A percentile compares a stretch with the other conserved stretches of the same genome.
phyloP scores from a whole-genome alignment of 2,329 filamentous ascomycete species.

The Colletotrichum sp. region DNA sequence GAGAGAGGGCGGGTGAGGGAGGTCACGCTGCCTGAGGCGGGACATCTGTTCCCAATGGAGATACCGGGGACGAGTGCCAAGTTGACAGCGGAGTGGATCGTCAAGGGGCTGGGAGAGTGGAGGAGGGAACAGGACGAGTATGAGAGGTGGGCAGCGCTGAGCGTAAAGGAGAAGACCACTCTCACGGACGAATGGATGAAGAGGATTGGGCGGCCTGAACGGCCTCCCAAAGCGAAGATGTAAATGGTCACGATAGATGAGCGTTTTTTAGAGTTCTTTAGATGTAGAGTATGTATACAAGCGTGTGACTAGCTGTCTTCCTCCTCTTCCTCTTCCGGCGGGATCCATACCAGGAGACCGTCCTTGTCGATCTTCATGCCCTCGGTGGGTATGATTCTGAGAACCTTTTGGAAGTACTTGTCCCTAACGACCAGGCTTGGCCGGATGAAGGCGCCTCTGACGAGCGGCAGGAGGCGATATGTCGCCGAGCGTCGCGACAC shows the following conservation, averaged over 20 bases:
- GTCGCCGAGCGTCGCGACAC: slow-evolving; percentile 76
- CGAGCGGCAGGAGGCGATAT: slow-evolving; percentile 76
- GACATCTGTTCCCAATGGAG: slow-evolving; percentile 88
- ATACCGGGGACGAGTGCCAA: slow-evolving; percentile 70
- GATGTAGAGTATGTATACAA: slow-evolving; percentile 17
- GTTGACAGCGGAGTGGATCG: slow-evolving; percentile 61
- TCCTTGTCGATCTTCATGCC: slow-evolving; percentile 72
- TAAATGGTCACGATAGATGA: neutral
- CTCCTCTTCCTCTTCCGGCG: slow-evolving; percentile 41
- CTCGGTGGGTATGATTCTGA: slow-evolving; percentile 81
- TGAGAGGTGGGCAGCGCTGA: slow-evolving; percentile 56
- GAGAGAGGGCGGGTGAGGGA: slow-evolving; percentile 70
- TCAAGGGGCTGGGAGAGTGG: slow-evolving; percentile 62
- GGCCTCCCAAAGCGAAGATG: slow-evolving; percentile 22
- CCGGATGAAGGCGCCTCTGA: slow-evolving; percentile 69
- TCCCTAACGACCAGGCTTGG: slow-evolving; percentile 82
- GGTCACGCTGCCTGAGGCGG: slow-evolving; percentile 67
- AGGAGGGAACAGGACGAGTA: slow-evolving; percentile 61
- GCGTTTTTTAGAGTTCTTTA: neutral
- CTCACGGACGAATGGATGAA: slow-evolving; percentile 59
- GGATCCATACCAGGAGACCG: slow-evolving; percentile 68
- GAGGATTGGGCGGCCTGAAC: slow-evolving; percentile 48
- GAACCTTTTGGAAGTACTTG: slow-evolving; percentile 90
- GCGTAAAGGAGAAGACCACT: slow-evolving; percentile 58
- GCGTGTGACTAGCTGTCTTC: slow-evolving; percentile 17